phyloP scores from a whole-genome alignment of 805 yeast genomes.

The Yarrowia sp. region DNA sequence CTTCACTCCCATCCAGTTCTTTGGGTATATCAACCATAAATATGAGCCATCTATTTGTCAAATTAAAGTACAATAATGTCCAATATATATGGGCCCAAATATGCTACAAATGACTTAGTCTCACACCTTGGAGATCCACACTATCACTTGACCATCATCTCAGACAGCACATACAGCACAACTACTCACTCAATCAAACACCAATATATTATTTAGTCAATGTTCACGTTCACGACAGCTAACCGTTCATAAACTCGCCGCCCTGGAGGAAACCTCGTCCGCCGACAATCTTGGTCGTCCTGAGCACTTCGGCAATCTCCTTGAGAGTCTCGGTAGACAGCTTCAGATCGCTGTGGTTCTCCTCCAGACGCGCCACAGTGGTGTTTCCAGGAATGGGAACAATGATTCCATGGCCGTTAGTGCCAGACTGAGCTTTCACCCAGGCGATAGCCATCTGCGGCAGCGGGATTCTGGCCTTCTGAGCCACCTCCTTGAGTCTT shows the following conservation, averaged over 20 bases:
- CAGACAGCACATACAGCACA: no score
- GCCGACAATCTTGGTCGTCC: slow-evolving; percentile 52
- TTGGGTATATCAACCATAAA: no score
- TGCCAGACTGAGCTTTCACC: slow-evolving; percentile 46
- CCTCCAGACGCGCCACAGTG: slow-evolving; percentile 56
- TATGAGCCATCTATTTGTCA: no score
- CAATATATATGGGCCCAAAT: no score
- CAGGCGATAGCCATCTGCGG: slow-evolving; percentile 75
- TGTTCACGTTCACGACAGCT: no score
- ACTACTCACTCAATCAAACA: no score
- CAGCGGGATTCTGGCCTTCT: slow-evolving; percentile 46
- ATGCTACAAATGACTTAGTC: no score
- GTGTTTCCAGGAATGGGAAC: slow-evolving; percentile 83
- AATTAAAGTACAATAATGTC: no score
- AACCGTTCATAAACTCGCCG: slow-evolving; percentile 17
- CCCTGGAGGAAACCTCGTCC: slow-evolving; percentile 40
- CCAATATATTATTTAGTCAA: no score
- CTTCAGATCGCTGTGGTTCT: slow-evolving; percentile 48
- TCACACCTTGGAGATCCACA: no score
- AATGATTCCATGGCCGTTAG: slow-evolving; percentile 49
- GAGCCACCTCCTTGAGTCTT: slow-evolving; percentile 51
- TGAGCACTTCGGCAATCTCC: slow-evolving; percentile 49
- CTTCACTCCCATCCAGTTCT: no score
- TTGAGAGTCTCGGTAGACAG: slow-evolving; percentile 58
- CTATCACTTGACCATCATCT: no score